Conservation (phyloP, 225 moss, liverwort and hornwort species). For the Antitrichia curtipendula region DNA sequence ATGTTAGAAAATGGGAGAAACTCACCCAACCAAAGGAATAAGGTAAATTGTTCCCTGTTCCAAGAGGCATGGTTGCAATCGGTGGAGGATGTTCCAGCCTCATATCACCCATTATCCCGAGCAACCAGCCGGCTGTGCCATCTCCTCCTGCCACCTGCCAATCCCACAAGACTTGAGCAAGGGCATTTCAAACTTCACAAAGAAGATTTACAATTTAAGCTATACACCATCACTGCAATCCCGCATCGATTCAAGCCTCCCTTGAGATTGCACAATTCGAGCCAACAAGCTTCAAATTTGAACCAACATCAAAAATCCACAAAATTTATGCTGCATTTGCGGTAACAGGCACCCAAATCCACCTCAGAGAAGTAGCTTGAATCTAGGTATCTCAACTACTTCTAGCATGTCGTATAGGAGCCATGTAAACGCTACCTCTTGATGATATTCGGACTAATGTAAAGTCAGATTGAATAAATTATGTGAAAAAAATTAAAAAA, state of each 20-base stretch:
- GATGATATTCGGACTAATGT: too few species aligned
- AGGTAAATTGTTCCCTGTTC: constrained; percentile 92
- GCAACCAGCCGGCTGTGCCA: constrained; percentile 91
- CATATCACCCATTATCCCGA: constrained; percentile 67
- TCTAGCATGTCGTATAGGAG: not conserved
- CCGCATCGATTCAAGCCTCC: not conserved
- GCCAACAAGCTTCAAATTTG: not conserved
- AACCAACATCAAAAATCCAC: not conserved
- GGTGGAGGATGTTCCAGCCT: constrained; percentile 57
- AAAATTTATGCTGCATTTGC: not conserved
- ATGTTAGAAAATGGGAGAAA: not conserved
- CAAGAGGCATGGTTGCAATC: constrained; percentile 78
- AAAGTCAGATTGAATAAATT: not conserved
- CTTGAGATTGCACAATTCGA: not conserved
- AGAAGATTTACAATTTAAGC: not conserved
- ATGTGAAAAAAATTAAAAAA: not conserved
- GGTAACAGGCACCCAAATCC: not conserved
- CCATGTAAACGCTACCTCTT: not conserved
- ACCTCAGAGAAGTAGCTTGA: not conserved
- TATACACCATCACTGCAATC: not conserved
- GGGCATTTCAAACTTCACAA: not conserved
- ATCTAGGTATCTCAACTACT: not conserved
- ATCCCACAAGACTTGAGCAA: not conserved
- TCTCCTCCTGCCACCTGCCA: constrained; percentile 93
- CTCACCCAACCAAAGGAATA: constrained; percentile 95